Percentiles rank a stretch among this genome's conserved stretches.
Conservation (phyloP, 306 rosid genomes). For the Prinsepia uniflora region DNA sequence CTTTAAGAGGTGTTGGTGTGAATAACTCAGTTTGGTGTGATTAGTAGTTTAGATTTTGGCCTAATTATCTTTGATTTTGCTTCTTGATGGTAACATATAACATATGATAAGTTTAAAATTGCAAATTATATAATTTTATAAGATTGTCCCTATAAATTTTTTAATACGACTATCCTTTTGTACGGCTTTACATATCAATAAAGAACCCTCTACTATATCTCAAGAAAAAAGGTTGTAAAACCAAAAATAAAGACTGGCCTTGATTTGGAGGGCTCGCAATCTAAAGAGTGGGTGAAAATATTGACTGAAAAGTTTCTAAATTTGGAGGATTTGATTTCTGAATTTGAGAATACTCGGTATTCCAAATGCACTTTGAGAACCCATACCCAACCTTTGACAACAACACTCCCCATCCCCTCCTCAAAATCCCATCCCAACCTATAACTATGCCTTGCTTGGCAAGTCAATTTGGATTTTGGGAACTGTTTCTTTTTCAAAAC, state of each 20-base stretch:
- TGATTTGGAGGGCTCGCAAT: slow-evolving; percentile 15
- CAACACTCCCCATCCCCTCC: slow-evolving; percentile 12
- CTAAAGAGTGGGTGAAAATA: not conserved
- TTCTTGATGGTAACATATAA: not conserved
- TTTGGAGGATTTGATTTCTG: not conserved
- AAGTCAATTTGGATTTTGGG: not conserved
- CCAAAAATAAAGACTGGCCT: slow-evolving; percentile 8
- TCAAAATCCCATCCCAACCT: not conserved
- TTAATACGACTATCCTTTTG: too few species aligned
- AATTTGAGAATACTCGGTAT: not conserved
- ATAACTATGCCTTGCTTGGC: not conserved
- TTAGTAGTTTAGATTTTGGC: not conserved
- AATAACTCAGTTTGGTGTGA: not conserved
- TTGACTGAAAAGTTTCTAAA: slow-evolving; percentile 16
- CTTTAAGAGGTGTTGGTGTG: too few species aligned
- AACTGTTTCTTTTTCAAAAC: not conserved
- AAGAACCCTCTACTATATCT: too few species aligned
- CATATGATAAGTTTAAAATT: too few species aligned
- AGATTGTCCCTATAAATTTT: too few species aligned
- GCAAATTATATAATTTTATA: too few species aligned
- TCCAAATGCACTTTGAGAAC: not conserved
- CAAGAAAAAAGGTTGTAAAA: slow-evolving; percentile 2
- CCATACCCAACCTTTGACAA: slow-evolving; percentile 17
- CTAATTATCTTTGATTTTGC: not conserved
- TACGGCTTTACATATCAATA: too few species aligned